phyloP scores from a whole-genome alignment of 2,329 filamentous ascomycete species.

The Thermothelomyces thermophilus region DNA sequence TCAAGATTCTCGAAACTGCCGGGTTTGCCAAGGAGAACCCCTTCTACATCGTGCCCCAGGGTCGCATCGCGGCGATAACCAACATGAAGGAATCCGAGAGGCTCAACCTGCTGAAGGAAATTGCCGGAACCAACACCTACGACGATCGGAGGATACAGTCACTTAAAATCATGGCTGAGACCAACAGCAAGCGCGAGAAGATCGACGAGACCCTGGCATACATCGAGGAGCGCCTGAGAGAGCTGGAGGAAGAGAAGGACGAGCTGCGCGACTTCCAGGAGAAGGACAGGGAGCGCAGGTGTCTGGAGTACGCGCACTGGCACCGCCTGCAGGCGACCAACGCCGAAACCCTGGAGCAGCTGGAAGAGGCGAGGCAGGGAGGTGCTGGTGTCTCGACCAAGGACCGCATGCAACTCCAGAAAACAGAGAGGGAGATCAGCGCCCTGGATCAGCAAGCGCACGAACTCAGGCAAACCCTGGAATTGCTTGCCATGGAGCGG shows the following conservation, averaged over 20 bases:
- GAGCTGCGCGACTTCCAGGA: slow-evolving; percentile 91
- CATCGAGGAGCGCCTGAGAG: slow-evolving; percentile 80
- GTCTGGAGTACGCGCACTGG: slow-evolving; percentile 91
- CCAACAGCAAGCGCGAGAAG: slow-evolving; percentile 87
- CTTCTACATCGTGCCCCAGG: slow-evolving; percentile 98
- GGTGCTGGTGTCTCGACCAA: slow-evolving; percentile 81
- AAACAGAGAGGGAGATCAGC: slow-evolving; percentile 72
- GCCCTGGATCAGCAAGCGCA: slow-evolving; percentile 73
- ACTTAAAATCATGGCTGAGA: slow-evolving; percentile 94
- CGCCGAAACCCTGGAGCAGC: slow-evolving; percentile 66
- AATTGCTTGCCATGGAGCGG: slow-evolving; percentile 78
- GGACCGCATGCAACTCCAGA: slow-evolving; percentile 67
- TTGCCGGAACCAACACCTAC: slow-evolving; percentile 97
- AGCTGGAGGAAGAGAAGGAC: slow-evolving; percentile 95
- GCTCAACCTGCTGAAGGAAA: slow-evolving; percentile 85
- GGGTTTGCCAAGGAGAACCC: slow-evolving; percentile 96
- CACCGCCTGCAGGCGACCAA: slow-evolving; percentile 81
- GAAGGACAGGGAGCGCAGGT: slow-evolving; percentile 85
- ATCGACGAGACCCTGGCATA: slow-evolving; percentile 89
- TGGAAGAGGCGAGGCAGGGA: slow-evolving; percentile 74
- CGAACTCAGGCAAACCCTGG: slow-evolving; percentile 72
- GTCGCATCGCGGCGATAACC: slow-evolving; percentile 88
- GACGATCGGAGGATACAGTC: slow-evolving; percentile 87
- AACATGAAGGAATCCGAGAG: slow-evolving; percentile 98
- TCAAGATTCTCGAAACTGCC: slow-evolving; percentile 90